phyloP scores from a whole-genome alignment of 176 grass and related monocot genomes.

The bread wheat (Triticum aestivum) region IWGSC_CS_RefSeq_v2.1 NC_057799.1:113366608-113367107 shows the following conservation, averaged over 20 bases:
- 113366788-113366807: constrained; percentile 57
- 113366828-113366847: background rate
- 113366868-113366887: background rate
- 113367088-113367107: constrained; percentile 48
- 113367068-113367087: background rate
- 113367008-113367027: background rate
- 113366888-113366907: background rate
- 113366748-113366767: constrained; percentile 55
- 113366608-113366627: background rate
- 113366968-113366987: constrained; percentile 63
- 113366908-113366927: constrained; percentile 52
- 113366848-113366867: background rate
- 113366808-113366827: constrained; percentile 18
- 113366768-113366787: constrained; percentile 60
- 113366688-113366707: constrained; percentile 40
- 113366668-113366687: constrained; percentile 35
- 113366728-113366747: constrained; percentile 75
- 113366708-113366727: constrained; percentile 63
- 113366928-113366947: constrained; percentile 80
- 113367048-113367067: background rate
- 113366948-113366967: constrained; percentile 73
- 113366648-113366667: background rate
- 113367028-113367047: background rate
- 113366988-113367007: no score
- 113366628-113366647: background rate